Base-by-base conservation (phyloP, 768 basidiomycete species). In the Inosperma sp. region DNA sequence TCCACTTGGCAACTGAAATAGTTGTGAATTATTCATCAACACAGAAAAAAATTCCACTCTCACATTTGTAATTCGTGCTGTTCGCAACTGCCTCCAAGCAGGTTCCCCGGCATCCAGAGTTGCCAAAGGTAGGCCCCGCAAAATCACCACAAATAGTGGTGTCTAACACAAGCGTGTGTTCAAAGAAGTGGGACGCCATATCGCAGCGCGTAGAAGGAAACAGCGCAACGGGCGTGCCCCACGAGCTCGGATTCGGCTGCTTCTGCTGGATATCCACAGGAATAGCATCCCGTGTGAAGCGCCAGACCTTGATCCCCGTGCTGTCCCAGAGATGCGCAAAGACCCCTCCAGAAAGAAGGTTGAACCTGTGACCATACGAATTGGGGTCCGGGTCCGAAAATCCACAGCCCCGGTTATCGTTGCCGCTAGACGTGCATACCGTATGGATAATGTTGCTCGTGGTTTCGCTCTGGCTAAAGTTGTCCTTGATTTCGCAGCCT, bases 281-380 rank as follows among this genome's bases (percentile, higher is more conserved):
- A 25, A 84, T 76, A 8, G 70, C 62, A n/a, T 57, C 54, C 17
- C 82, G 72, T 6, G 75, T 35, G 66, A 84, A 83, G 55, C 72
- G 73, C 79, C 80, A 84, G 16, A 80, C 65, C 48, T 68, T 74
- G 63, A 84, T 80, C 14, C 80, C 81, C 1, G 61, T 30, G 34
- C 52, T 51, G 40, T 81, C 73, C 77, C 81, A 82, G n/a, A 76
- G 59, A 53, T 82, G 75, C 1, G 73, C 81, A 51, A 67, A 82
- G 17, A 82, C 79, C 19, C 82, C 82, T 14, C 81, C 81, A 0
- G 58, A 61, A 1, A 65, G 62, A 23, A 56, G 17, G 57, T 70
- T 83, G 73, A 77, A 81, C 47, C 61, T 63, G n/a, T 68, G 57
- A 2, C 77, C 77, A 35, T 72, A 79, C 17, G 66, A 69, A 17